Base-by-base conservation (phyloP, 768 basidiomycete genomes). In the Lactifluus piperatus region DNA sequence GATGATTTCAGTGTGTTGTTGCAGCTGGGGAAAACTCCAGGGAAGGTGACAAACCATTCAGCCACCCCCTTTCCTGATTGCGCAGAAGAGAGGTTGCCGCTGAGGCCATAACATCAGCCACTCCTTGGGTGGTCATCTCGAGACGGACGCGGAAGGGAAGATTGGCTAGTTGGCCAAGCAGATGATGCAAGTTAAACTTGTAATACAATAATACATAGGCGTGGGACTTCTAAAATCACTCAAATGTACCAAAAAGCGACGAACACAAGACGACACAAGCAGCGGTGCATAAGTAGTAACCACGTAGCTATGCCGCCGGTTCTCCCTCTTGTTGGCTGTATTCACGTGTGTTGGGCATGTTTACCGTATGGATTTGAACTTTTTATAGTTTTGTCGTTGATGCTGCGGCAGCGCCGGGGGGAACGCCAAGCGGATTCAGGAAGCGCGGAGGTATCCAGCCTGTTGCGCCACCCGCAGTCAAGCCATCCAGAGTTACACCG, bases 331-430 rank as follows among this genome's bases (percentile, higher is more conserved):
- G 18, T n/a, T 20, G 7, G 37, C 37, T 24, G 18, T 13, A 4
- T 8, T 26, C n/a, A 37, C 39, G 41, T 29, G 11, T 18, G 20
- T 53, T 9, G 14, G 29, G 20, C 11, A 20, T 8, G 27, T n/a
- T n/a, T n/a, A 20, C 14, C 11, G 18, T 3, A 16, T 8, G 20
- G 22, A 5, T 13, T n/a, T n/a, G n/a, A 18, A 13, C 39, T 5
- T 29, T 9, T 46, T 44, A 60, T 20, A 60, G 43, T 29, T 60
- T 60, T 29, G 58, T 60, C 27, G 29, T 30, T 26, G 58, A 60
- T 22, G 54, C 48, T 4, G 53, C 16, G 14, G 43, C 10, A 41
- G 24, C 20, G 7, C 49, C 51, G 24, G n/a, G 44, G 6, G 26
- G 36, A 30, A 24, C 56, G 16, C 44, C 44, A 24, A 37, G 44